These are phyloP conservation scores for Naganishia sp. DNA, from an alignment of 1,284 basidiomycete genomes.

Conservation along the genomic window DNA sequence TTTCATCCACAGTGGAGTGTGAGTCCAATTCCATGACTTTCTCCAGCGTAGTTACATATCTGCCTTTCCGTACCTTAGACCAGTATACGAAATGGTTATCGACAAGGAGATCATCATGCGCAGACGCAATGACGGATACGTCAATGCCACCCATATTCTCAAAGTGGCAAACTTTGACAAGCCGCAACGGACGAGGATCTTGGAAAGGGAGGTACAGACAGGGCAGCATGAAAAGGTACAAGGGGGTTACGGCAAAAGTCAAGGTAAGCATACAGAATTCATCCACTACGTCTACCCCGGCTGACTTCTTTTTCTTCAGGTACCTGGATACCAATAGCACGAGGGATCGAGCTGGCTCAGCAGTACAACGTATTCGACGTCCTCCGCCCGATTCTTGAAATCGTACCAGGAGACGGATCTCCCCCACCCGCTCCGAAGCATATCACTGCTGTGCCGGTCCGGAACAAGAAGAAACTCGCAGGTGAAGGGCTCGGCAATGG, in stretches of 20 bases:
- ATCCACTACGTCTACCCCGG: background rate
- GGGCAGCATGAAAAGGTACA: slow-evolving; percentile 99
- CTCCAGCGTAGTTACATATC: slow-evolving; percentile 2
- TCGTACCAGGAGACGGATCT: slow-evolving; percentile 84
- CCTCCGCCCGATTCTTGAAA: slow-evolving; percentile 94
- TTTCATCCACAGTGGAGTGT: slow-evolving; percentile 50
- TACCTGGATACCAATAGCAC: slow-evolving; percentile 97
- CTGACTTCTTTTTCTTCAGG: slow-evolving; percentile 59
- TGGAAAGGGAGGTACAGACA: slow-evolving; percentile 98
- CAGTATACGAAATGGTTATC: slow-evolving; percentile 67
- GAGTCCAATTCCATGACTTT: slow-evolving; percentile 35
- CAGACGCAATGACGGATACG: slow-evolving; percentile 89
- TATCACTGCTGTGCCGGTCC: slow-evolving; percentile 67
- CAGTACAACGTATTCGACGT: slow-evolving; percentile 90
- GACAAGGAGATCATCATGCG: slow-evolving; percentile 97
- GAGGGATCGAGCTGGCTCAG: slow-evolving; percentile 80
- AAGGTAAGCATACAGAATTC: slow-evolving; percentile 67
- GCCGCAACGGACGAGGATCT: slow-evolving; percentile 92
- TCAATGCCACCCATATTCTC: slow-evolving; percentile 98
- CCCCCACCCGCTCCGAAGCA: slow-evolving; percentile 97
- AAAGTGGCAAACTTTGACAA: slow-evolving; percentile 99
- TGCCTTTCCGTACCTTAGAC: slow-evolving; percentile 37
- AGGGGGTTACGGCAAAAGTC: slow-evolving; percentile 99
- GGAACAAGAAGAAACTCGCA: slow-evolving; percentile 50
- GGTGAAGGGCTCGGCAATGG: slow-evolving; percentile 24